Conservation (phyloP, 108 stramenopile species). For the Chaetoceros muelleri region DNA sequence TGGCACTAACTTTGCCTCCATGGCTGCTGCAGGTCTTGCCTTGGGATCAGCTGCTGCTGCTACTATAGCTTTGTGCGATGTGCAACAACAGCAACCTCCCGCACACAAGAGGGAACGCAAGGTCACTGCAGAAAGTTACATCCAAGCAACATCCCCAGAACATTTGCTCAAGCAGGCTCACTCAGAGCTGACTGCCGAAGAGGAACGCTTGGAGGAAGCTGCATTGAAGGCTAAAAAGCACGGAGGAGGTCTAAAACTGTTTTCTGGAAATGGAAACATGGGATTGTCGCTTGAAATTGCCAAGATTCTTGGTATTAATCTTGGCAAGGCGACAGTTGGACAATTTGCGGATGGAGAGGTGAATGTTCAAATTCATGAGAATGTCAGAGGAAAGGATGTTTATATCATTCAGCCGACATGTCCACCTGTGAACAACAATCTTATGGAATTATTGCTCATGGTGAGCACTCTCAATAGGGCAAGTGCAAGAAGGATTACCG, state of each 20-base stretch:
- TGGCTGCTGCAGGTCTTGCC: not conserved
- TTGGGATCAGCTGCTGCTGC: not conserved
- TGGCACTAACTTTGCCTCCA: not conserved
- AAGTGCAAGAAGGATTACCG: constrained; percentile 92
- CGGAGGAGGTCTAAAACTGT: constrained; percentile 86
- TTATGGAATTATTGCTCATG: constrained; percentile 96
- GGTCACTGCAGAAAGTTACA: not conserved
- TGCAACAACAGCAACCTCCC: not conserved
- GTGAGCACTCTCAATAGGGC: constrained; percentile 92
- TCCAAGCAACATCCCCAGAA: not conserved
- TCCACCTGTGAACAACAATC: constrained; percentile 97
- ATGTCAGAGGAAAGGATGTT: constrained; percentile 96
- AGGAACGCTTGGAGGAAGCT: constrained; percentile 65
- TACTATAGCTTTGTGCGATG: not conserved
- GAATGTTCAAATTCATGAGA: constrained; percentile 96
- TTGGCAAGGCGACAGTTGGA: constrained; percentile 93
- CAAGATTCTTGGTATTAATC: constrained; percentile 86
- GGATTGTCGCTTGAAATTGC: constrained; percentile 90
- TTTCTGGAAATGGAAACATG: constrained; percentile 97
- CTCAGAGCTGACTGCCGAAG: constrained; percentile 47
- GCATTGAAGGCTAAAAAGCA: constrained; percentile 76
- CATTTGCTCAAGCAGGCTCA: not conserved
- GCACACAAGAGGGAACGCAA: too few relatives aligned
- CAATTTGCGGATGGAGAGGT: constrained; percentile 97
- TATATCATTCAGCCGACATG: constrained; percentile 97